phyloP scores from a whole-genome alignment of 352 stramenopile species.

The Phytophthora ramorum region DNA sequence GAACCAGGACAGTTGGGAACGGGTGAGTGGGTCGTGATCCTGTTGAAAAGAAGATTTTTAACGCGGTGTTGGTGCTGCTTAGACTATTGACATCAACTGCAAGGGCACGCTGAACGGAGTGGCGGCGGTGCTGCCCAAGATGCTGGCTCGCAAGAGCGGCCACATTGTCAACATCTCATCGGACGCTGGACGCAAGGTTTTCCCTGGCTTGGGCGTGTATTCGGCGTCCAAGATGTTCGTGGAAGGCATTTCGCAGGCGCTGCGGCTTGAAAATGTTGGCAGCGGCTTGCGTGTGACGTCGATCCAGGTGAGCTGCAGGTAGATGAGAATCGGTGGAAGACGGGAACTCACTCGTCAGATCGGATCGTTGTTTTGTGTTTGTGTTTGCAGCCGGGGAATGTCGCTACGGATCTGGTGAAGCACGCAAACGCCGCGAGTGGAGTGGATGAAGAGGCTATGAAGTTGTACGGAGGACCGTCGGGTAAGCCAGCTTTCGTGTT shows the following conservation, averaged over 20 bases:
- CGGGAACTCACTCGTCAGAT: not conserved
- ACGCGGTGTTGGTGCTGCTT: conserved; percentile 1
- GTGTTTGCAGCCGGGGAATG: conserved; percentile 82
- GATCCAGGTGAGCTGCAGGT: conserved; percentile 57
- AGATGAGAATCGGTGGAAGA: not conserved
- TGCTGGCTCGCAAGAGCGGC: conserved; percentile 75
- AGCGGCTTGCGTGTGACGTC: conserved; percentile 89
- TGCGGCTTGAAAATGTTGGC: conserved; percentile 87
- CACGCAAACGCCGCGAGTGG: conserved; percentile 74
- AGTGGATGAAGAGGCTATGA: conserved; percentile 85
- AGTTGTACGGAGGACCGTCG: conserved; percentile 60
- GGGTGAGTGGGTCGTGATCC: conserved; percentile 15
- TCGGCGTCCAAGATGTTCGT: conserved; percentile 93
- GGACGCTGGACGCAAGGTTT: conserved; percentile 82
- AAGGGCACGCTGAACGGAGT: conserved; percentile 92
- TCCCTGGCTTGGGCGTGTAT: conserved; percentile 88
- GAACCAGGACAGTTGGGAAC: conserved; percentile 93
- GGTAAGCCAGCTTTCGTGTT: conserved; percentile 32
- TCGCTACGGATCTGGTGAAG: conserved; percentile 90
- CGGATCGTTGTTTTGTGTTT: conserved; percentile 3
- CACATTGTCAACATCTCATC: conserved; percentile 92
- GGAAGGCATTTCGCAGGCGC: conserved; percentile 87
- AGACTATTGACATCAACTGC: conserved; percentile 94
- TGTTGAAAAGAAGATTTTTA: not conserved
- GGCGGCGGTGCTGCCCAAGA: conserved; percentile 71